Conservation (phyloP, 1,284 basidiomycete genomes). For the Papiliotrema flavescens region DNA sequence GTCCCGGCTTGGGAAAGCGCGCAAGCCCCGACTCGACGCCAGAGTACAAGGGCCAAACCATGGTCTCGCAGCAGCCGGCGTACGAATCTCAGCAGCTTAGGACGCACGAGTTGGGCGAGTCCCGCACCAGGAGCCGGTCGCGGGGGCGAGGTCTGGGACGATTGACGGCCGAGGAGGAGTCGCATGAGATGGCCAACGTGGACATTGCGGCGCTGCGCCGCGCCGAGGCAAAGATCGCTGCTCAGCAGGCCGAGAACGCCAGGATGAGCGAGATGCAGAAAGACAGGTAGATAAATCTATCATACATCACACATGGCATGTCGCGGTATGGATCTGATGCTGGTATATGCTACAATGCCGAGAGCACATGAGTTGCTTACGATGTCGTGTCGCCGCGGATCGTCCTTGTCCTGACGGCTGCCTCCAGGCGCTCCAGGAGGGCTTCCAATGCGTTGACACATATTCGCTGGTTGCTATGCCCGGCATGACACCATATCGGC, state of each 20-base stretch:
- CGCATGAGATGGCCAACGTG: constrained; percentile 1
- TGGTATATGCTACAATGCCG: background rate
- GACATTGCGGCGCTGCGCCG: constrained; percentile 3
- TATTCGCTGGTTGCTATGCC: no score
- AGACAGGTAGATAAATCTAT: background rate
- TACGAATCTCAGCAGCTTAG: background rate
- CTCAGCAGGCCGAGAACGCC: constrained; percentile 1
- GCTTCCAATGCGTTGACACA: no score
- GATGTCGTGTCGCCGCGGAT: background rate
- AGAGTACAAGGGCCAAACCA: background rate
- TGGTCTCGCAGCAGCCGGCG: background rate
- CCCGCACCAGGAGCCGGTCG: background rate
- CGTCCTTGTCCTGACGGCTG: no score
- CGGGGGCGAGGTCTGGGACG: background rate
- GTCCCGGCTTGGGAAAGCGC: background rate
- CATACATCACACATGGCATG: background rate
- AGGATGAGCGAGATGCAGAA: background rate
- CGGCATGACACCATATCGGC: no score
- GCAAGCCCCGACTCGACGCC: background rate
- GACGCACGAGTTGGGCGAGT: background rate
- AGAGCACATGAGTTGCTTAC: no score
- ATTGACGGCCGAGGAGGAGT: background rate
- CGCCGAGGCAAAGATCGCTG: constrained; percentile 5
- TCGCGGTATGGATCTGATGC: background rate
- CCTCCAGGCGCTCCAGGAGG: no score